Conservation (phyloP, 371 early-diverging fungal genomes). For the Coemansia sp. region DNA sequence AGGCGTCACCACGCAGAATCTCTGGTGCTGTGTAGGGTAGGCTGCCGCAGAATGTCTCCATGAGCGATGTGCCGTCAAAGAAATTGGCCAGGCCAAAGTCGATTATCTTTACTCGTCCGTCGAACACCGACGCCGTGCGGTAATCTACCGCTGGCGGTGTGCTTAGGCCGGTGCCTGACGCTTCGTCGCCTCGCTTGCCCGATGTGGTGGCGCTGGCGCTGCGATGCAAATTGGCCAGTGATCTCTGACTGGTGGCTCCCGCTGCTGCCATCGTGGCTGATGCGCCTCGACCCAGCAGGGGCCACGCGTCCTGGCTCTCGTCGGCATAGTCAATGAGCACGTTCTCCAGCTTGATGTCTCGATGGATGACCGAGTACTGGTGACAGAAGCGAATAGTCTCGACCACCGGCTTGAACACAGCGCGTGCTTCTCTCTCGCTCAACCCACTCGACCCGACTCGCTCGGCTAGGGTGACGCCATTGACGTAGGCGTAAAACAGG, state of each 20-base stretch:
- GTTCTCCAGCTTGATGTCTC: slow-evolving; percentile 94
- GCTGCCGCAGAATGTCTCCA: slow-evolving; percentile 83
- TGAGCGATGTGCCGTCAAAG: slow-evolving; percentile 59
- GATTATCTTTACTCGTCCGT: slow-evolving; percentile 60
- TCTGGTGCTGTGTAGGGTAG: slow-evolving; percentile 87
- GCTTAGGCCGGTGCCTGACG: no score
- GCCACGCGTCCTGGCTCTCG: no score
- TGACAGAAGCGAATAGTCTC: slow-evolving; percentile 72
- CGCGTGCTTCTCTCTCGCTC: slow-evolving; percentile 68
- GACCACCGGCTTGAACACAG: slow-evolving; percentile 78
- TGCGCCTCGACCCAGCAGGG: no score
- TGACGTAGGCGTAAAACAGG: slow-evolving; percentile 82
- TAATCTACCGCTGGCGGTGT: no score
- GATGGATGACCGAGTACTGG: slow-evolving; percentile 64
- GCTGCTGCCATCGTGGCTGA: no score
- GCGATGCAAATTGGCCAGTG: no score
- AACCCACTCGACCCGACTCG: slow-evolving; percentile 72
- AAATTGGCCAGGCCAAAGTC: slow-evolving; percentile 93
- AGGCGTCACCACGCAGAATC: slow-evolving; percentile 74
- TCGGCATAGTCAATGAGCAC: slow-evolving; percentile 70
- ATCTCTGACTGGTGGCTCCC: no score
- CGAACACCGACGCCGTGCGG: no score
- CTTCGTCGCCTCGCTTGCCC: no score
- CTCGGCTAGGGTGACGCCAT: slow-evolving; percentile 77
- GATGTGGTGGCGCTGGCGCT: no score